These are phyloP conservation scores for Paramecium biaurelia DNA, from an alignment of 73 alveolate genomes.

Conservation along the genomic window DNA sequence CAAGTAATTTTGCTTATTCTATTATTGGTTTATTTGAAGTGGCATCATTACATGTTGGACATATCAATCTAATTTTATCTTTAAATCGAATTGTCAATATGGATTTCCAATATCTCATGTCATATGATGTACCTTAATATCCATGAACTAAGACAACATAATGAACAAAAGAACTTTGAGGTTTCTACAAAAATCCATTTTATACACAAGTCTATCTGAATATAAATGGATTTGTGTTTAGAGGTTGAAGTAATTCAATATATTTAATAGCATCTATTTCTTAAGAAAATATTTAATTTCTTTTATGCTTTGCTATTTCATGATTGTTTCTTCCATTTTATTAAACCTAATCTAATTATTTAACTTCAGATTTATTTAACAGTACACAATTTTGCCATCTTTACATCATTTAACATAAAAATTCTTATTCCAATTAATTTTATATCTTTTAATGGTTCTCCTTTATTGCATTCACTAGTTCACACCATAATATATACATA, in stretches of 20 bases:
- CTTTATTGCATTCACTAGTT: neutral
- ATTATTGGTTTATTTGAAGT: constrained; percentile 73
- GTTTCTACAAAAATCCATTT: constrained; percentile 63
- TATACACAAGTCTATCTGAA: neutral
- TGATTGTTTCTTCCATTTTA: neutral
- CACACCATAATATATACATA: neutral
- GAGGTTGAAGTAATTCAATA: neutral
- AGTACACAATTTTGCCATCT: neutral
- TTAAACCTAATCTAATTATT: neutral
- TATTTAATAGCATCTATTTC: neutral
- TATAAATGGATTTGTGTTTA: neutral
- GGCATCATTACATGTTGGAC: constrained; percentile 73
- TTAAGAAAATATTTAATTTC: neutral
- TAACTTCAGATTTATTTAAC: neutral
- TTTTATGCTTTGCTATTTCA: neutral
- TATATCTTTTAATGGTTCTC: neutral
- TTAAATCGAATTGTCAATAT: constrained; percentile 74
- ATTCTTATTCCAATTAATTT: neutral
- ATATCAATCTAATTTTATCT: constrained; percentile 67
- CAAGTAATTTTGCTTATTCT: constrained; percentile 76
- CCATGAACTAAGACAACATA: constrained; percentile 86
- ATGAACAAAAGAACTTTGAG: constrained; percentile 49
- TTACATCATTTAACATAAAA: neutral
- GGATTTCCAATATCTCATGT: constrained; percentile 77
- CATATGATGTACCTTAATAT: constrained; percentile 80